Conservation (phyloP, 2,329 filamentous ascomycete species). For the Diaporthe destruens region DNA sequence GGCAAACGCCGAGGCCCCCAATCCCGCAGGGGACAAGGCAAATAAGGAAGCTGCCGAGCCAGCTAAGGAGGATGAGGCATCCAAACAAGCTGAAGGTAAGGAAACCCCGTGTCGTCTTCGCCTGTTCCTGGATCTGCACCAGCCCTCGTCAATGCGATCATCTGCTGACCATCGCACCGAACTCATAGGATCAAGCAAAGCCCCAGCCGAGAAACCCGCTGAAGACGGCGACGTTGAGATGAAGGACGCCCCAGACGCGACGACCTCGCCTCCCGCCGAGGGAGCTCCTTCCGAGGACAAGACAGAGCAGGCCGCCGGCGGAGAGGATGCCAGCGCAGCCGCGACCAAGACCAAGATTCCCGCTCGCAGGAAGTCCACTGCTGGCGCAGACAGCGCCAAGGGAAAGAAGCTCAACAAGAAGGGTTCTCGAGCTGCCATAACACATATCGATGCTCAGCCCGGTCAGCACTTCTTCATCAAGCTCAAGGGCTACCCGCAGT, state of each 20-base stretch:
- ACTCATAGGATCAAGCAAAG: slow-evolving; percentile 48
- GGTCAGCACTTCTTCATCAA: slow-evolving; percentile 94
- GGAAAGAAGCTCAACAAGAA: slow-evolving; percentile 88
- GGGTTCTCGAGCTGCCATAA: slow-evolving; percentile 79
- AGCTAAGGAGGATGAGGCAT: slow-evolving; percentile 38
- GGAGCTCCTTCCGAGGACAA: slow-evolving; percentile 50
- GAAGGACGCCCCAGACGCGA: slow-evolving; percentile 75
- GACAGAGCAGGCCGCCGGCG: slow-evolving; percentile 47
- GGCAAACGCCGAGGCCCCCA: slow-evolving; percentile 39
- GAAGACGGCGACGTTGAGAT: slow-evolving; percentile 70
- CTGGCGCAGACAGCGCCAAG: slow-evolving; percentile 73
- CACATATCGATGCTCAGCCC: slow-evolving; percentile 83
- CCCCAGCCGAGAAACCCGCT: slow-evolving; percentile 49
- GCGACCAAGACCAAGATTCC: slow-evolving; percentile 62
- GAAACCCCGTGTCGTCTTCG: background rate
- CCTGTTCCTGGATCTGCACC: background rate
- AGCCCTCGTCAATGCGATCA: background rate
- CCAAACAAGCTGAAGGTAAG: slow-evolving; percentile 45
- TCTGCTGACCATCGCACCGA: slow-evolving; percentile 47
- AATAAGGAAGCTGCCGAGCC: slow-evolving; percentile 34
- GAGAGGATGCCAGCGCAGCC: slow-evolving; percentile 52
- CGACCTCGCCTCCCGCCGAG: slow-evolving; percentile 47
- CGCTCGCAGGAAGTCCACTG: slow-evolving; percentile 79
- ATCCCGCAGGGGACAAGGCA: slow-evolving; percentile 35
- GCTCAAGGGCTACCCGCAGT: slow-evolving; percentile 93